These are phyloP conservation scores for Solanum etuberosum DNA, from an alignment of 257 asterid species.

Conservation along the genomic window DNA sequence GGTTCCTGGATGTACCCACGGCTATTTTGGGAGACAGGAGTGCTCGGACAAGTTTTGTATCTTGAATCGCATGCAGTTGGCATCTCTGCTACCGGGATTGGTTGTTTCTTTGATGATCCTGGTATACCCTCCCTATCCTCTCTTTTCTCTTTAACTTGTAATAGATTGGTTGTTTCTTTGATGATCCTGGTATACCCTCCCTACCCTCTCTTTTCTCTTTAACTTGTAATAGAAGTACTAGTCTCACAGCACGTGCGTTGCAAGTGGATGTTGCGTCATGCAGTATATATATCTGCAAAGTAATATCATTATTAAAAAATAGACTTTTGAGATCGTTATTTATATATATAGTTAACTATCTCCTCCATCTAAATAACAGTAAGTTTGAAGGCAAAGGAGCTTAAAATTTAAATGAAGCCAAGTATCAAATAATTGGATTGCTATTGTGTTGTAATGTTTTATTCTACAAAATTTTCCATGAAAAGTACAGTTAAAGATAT, in stretches of 20 bases:
- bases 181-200: no score
- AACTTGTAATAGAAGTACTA: neutral
- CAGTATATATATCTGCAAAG: neutral
- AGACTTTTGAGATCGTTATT: neutral
- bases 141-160: neutral
- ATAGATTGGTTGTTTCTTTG: no score
- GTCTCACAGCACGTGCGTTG: neutral
- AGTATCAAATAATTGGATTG: neutral
- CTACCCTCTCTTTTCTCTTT: no score
- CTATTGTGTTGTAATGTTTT: neutral
- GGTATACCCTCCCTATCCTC: constrained; percentile 27
- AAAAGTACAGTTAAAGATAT: neutral
- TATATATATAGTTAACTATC: neutral
- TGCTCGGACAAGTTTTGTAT: constrained; percentile 87
- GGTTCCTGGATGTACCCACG: constrained; percentile 97
- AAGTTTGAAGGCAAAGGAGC: neutral
- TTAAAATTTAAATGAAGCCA: neutral
- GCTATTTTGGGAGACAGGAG: constrained; percentile 95
- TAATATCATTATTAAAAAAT: no score
- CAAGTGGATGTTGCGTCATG: neutral
- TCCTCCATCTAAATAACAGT: neutral
- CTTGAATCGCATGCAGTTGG: constrained; percentile 94
- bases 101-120: constrained; percentile 91
- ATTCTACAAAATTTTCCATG: neutral
- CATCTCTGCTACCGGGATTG: constrained; percentile 91